These are phyloP conservation scores for Saksenaea vasiformis DNA, from an alignment of 371 early-diverging fungal species.

Conservation along the genomic window DNA sequence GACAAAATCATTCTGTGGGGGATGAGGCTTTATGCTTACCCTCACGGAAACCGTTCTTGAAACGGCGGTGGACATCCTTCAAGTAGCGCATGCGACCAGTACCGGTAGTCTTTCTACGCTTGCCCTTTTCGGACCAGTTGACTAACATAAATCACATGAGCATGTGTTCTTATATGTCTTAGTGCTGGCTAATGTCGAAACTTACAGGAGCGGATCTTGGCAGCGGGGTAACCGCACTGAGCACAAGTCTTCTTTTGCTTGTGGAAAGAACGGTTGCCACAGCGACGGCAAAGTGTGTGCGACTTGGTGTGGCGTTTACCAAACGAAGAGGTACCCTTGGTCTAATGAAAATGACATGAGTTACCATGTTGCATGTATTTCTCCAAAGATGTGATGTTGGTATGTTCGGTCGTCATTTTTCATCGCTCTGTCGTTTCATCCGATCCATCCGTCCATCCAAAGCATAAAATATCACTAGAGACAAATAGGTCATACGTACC, in stretches of 20 bases:
- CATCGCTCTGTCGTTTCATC: background rate
- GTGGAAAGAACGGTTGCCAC: slow-evolving; percentile 98
- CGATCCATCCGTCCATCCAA: background rate
- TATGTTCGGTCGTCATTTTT: background rate
- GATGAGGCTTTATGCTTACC: slow-evolving; percentile 39
- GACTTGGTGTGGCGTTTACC: slow-evolving; percentile 99
- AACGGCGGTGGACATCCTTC: slow-evolving; percentile 88
- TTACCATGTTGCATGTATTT: background rate
- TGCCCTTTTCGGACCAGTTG: slow-evolving; percentile 97
- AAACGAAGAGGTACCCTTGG: slow-evolving; percentile 99
- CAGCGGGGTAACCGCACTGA: slow-evolving; percentile 98
- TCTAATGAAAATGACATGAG: slow-evolving; percentile 50
- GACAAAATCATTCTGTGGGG: background rate
- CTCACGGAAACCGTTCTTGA: slow-evolving; percentile 98
- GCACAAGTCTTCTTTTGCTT: slow-evolving; percentile 99
- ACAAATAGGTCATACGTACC: background rate
- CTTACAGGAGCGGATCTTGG: slow-evolving; percentile 96
- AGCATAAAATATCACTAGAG: background rate
- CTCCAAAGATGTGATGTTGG: background rate
- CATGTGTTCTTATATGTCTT: background rate
- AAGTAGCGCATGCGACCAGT: slow-evolving; percentile 98
- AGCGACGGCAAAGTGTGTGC: slow-evolving; percentile 98
- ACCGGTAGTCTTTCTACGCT: slow-evolving; percentile 98
- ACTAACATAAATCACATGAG: slow-evolving; percentile 40
- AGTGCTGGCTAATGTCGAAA: slow-evolving; percentile 8